Evolutionary conservation across 768 basidiomycete species (phyloP), one percentile per base, ranked within the genome.

Genomic region (Tephrocybe sp.): DNA sequence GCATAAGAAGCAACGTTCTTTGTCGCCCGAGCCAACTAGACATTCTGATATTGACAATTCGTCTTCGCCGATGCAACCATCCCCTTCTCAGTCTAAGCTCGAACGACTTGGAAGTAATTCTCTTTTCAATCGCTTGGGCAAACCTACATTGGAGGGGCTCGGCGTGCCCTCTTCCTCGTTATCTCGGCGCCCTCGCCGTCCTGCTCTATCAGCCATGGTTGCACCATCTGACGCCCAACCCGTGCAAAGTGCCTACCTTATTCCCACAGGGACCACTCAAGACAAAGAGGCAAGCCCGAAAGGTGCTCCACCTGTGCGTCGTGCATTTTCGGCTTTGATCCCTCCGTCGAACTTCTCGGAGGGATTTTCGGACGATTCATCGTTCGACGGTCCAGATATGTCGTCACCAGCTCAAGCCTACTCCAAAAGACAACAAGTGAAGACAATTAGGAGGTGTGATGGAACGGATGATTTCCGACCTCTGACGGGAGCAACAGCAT

Each of bases 401-500:
- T 88, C 87, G 24, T 88, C 87, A 0, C 88, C 89, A 34, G 89
- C 89, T 27, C 84, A 86, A 58, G 87, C 88, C 4, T 91, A 91
- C 61, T 79, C 86, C 0, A 83, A 80, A 58, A 80, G 89, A 31
- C 88, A 89, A 50, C 82, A 88, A 53, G 76, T 81, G 13, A 88
- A 80, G 72, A 88, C 89, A 1, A 80, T 91, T 50, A 76, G 89
- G 44, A 74, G 88, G 36, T 83, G 87, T 56, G 89, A 91, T 58
- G 89, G 89, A 7, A 89, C 86, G 10, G 88, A 91, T 45, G 86
- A 90, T 63, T 84, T 90, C 57, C 73, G 84, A 51, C 85, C 87
- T 18, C 64, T 86, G 15, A 86, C 85, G n/a, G 83, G 86, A 13
- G 82, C 76, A 10, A 83, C 77, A 13, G 79, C 83, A 10, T 60